Evolutionary conservation across 345 rosid genomes (phyloP).

Genomic region (Punica granatum): DNA sequence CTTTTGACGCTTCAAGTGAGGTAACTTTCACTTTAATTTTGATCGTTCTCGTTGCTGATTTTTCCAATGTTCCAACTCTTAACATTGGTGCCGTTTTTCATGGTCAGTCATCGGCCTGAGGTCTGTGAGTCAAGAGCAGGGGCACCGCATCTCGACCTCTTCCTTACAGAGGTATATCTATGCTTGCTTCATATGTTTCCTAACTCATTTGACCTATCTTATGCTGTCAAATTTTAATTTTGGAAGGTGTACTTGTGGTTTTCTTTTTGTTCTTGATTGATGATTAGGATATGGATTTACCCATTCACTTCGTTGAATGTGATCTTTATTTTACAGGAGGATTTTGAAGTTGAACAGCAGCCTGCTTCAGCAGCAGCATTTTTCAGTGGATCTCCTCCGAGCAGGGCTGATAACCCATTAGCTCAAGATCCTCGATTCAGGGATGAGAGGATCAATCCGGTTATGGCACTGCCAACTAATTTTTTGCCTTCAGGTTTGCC

Average conservation of each 20-base stretch:
- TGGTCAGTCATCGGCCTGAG: slow-evolving; percentile 53
- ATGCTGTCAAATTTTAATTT: not conserved
- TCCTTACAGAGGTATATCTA: slow-evolving; percentile 57
- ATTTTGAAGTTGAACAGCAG: slow-evolving; percentile 45
- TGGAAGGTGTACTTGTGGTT: not conserved
- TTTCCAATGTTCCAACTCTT: not conserved
- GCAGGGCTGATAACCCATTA: slow-evolving; percentile 76
- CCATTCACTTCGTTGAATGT: not conserved
- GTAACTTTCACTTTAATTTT: slow-evolving; percentile 21
- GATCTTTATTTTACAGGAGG: slow-evolving; percentile 35
- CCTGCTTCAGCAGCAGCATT: slow-evolving; percentile 32
- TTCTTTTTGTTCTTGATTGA: not conserved
- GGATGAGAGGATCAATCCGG: slow-evolving; percentile 42
- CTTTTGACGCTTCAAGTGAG: slow-evolving; percentile 46
- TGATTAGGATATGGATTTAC: not conserved
- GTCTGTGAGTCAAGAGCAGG: slow-evolving; percentile 50
- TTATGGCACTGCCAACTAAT: slow-evolving; percentile 27
- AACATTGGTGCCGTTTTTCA: not conserved
- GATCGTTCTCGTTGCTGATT: not conserved
- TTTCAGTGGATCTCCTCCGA: slow-evolving; percentile 85
- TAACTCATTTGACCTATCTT: not conserved
- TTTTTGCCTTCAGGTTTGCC: slow-evolving; percentile 45
- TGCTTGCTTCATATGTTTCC: not conserved
- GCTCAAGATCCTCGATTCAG: slow-evolving; percentile 75
- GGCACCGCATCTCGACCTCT: slow-evolving; percentile 76